These are phyloP conservation scores for Ustilago tritici DNA, from an alignment of 1,284 basidiomycete species.

Conservation along the genomic window DNA sequence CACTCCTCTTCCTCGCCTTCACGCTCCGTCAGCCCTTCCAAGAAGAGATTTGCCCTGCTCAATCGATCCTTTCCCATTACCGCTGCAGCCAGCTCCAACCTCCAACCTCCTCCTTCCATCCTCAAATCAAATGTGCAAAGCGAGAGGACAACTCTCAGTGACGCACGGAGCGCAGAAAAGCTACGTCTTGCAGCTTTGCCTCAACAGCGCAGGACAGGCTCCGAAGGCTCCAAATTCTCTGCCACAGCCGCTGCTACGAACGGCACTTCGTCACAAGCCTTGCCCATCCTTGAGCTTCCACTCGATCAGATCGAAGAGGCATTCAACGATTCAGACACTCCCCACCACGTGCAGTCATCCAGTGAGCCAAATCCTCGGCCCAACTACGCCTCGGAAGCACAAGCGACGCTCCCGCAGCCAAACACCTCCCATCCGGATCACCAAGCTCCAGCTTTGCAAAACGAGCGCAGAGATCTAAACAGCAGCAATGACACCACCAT, in stretches of 20 bases:
- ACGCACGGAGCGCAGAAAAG: conserved; percentile 40
- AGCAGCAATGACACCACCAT: conserved; percentile 41
- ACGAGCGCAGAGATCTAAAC: conserved; percentile 16
- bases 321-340: not conserved
- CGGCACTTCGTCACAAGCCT: not conserved
- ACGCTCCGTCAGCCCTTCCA: conserved; percentile 27
- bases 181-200: conserved; percentile 31
- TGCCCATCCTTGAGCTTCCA: conserved; percentile 41
- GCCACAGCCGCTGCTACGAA: conserved; percentile 8
- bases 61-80: conserved; percentile 22
- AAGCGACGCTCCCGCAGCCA: not conserved
- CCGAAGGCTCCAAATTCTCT: conserved; percentile 22
- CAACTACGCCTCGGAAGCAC: not conserved
- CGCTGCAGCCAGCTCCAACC: not conserved
- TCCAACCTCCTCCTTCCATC: conserved; percentile 25
- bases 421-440: not conserved
- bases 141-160: conserved; percentile 7
- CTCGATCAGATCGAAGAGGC: conserved; percentile 40
- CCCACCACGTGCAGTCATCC: conserved; percentile 1
- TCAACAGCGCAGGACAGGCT: conserved; percentile 33
- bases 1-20: conserved; percentile 13
- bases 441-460: not conserved
- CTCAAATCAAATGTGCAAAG: conserved; percentile 5
- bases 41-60: conserved; percentile 19
- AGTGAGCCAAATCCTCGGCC: conserved; percentile 5